phyloP scores from a whole-genome alignment of 805 yeast species.

The Wickerhamiella domercqiae region DNA sequence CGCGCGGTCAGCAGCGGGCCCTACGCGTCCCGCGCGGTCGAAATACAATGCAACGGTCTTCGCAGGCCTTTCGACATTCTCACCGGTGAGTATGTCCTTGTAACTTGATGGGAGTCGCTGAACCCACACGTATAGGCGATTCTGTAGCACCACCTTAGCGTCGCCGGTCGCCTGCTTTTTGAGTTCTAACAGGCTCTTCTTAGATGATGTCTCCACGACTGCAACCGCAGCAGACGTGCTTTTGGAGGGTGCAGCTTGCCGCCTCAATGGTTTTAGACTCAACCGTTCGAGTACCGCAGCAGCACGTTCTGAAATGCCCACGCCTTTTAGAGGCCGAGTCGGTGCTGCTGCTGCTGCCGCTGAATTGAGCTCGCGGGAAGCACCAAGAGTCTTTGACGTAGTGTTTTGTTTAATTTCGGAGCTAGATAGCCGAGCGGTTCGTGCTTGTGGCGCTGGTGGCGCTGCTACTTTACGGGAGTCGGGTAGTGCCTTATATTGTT shows the following conservation, averaged over 20 bases:
- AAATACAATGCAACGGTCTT: conserved; percentile 18
- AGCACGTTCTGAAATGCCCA: conserved; percentile 7
- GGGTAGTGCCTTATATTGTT: background rate
- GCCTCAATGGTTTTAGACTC: conserved; percentile 1
- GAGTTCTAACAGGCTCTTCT: conserved; percentile 15
- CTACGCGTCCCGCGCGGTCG: conserved; percentile 12
- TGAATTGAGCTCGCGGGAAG: background rate
- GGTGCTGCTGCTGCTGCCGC: background rate
- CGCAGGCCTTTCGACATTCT: conserved; percentile 12
- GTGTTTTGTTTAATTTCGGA: background rate
- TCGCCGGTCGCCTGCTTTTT: conserved; percentile 27
- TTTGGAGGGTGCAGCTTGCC: background rate
- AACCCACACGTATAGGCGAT: conserved; percentile 24
- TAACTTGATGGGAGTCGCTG: conserved; percentile 15
- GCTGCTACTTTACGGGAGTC: background rate
- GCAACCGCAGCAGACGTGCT: conserved; percentile 1
- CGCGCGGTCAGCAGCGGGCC: conserved; percentile 20
- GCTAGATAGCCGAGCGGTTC: background rate
- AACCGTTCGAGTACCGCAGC: conserved; percentile 11
- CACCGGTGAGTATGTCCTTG: conserved; percentile 14
- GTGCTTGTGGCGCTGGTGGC: conserved; percentile 2
- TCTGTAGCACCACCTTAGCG: conserved; percentile 19
- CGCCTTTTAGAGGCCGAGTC: background rate
- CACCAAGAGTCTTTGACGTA: background rate
- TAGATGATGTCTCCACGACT: too few relatives aligned